Conservation (phyloP, 805 yeast genomes). For the Candida maris region DNA sequence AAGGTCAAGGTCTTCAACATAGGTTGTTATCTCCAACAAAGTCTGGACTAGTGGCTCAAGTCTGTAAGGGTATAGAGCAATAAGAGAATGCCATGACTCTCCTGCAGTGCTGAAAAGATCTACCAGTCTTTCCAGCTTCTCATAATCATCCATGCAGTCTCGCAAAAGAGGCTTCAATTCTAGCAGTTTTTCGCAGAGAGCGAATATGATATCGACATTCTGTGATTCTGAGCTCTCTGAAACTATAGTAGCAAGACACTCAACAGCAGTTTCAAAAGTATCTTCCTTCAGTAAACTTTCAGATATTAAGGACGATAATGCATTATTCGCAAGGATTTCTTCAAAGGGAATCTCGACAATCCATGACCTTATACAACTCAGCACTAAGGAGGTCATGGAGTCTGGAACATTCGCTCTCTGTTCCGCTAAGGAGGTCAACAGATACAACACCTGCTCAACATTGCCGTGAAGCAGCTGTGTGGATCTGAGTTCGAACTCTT, state of each 20-base stretch:
- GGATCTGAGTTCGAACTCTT: slow-evolving; percentile 67
- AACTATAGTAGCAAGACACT: slow-evolving; percentile 78
- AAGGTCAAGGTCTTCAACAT: slow-evolving; percentile 81
- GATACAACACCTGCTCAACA: slow-evolving; percentile 61
- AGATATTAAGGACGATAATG: slow-evolving; percentile 68
- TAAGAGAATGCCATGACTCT: slow-evolving; percentile 88
- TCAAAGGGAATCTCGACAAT: slow-evolving; percentile 78
- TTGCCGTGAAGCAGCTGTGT: slow-evolving; percentile 60
- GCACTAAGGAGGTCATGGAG: slow-evolving; percentile 41
- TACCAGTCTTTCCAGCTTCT: slow-evolving; percentile 63
- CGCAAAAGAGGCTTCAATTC: slow-evolving; percentile 51
- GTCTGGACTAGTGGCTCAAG: slow-evolving; percentile 74
- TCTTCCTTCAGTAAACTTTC: slow-evolving; percentile 53
- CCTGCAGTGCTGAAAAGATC: slow-evolving; percentile 88
- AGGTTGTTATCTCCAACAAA: slow-evolving; percentile 64
- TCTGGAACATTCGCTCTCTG: slow-evolving; percentile 26
- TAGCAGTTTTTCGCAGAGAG: slow-evolving; percentile 66
- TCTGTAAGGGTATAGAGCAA: slow-evolving; percentile 65
- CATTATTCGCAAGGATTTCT: slow-evolving; percentile 56
- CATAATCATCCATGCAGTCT: slow-evolving; percentile 54
- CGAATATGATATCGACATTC: slow-evolving; percentile 49
- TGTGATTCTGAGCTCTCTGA: slow-evolving; percentile 79
- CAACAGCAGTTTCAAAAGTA: slow-evolving; percentile 80
- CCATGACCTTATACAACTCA: slow-evolving; percentile 87
- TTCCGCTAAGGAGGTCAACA: slow-evolving; percentile 51